Evolutionary conservation across 2,329 filamentous ascomycete species (phyloP).

Genomic region (Dactylellina haptotyla): DNA sequence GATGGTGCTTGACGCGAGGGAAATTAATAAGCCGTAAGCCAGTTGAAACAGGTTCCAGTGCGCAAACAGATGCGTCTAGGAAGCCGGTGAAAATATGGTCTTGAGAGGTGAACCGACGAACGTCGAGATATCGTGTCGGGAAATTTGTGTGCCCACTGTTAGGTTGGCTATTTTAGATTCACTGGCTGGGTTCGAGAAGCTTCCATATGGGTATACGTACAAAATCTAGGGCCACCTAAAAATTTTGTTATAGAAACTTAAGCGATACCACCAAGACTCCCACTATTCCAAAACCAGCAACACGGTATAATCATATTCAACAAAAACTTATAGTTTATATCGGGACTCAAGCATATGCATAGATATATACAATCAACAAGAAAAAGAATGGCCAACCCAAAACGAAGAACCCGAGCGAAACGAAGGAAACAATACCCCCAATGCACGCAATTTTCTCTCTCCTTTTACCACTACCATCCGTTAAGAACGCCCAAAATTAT

Average conservation of each 20-base stretch:
- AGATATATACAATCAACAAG: not conserved
- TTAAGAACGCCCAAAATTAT: not conserved
- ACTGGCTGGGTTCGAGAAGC: constrained; percentile 40
- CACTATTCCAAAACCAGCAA: not conserved
- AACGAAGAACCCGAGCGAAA: constrained; percentile 15
- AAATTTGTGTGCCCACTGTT: constrained; percentile 13
- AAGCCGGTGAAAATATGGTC: too few species aligned
- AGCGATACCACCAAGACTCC: not conserved
- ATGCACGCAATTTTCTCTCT: not conserved
- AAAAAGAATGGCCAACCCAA: not conserved
- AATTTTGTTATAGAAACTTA: not conserved
- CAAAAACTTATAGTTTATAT: not conserved
- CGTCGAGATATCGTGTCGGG: not conserved
- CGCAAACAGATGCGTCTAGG: too few species aligned
- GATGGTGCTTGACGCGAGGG: not conserved
- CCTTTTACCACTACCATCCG: not conserved
- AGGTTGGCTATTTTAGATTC: not conserved
- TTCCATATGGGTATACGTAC: constrained; percentile 17
- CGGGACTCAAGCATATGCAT: not conserved
- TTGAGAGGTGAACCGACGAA: not conserved
- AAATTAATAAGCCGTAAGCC: not conserved
- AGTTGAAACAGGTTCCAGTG: not conserved
- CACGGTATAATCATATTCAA: not conserved
- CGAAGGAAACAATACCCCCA: constrained; percentile 2
- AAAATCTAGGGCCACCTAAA: not conserved